These are phyloP conservation scores for Straminergon stramineum DNA, from an alignment of 225 moss, liverwort and hornwort species.

Conservation along the genomic window DNA sequence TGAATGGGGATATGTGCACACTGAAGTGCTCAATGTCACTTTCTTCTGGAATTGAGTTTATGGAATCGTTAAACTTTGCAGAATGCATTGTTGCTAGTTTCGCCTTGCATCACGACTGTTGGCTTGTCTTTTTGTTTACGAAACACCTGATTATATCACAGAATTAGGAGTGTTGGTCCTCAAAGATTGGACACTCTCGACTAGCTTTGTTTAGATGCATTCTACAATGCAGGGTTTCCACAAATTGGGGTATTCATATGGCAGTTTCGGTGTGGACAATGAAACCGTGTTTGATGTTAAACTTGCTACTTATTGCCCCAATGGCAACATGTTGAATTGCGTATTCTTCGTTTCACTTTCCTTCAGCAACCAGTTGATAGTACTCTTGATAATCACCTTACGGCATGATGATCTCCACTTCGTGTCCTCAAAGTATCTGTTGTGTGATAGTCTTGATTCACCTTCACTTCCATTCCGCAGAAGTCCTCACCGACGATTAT, in stretches of 20 bases:
- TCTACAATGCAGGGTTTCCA: neutral
- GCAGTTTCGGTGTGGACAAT: neutral
- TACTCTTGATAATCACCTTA: neutral
- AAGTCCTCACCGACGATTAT: neutral
- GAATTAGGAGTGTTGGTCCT: neutral
- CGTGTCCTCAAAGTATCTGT: neutral
- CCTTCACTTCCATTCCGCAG: neutral
- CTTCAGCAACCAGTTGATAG: no score
- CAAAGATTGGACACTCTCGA: no score
- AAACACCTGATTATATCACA: neutral
- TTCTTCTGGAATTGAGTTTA: neutral
- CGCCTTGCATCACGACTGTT: neutral
- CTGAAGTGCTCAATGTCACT: neutral
- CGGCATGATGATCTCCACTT: neutral
- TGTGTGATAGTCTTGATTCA: neutral
- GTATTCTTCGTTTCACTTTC: neutral
- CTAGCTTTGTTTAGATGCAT: neutral
- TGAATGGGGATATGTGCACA: neutral
- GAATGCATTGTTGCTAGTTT: neutral
- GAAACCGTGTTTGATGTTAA: neutral
- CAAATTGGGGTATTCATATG: neutral
- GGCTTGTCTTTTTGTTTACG: neutral
- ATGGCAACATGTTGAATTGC: neutral
- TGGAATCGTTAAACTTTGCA: neutral
- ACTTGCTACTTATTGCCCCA: neutral